These are phyloP conservation scores for Lipomyces kockii DNA, from an alignment of 805 yeast genomes.

Conservation along the genomic window DNA sequence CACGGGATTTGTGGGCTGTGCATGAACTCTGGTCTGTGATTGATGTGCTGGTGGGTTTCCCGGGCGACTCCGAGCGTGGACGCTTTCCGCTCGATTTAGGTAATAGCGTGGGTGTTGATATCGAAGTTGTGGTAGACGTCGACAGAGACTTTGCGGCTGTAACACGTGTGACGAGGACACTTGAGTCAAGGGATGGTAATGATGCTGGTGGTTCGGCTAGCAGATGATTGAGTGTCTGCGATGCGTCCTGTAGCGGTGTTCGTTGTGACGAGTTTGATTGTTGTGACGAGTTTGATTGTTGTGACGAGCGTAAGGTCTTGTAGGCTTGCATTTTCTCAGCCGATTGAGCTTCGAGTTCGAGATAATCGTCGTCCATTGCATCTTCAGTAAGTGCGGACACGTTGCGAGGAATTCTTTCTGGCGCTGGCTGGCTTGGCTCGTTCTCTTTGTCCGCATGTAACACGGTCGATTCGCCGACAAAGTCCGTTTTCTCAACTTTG, in stretches of 20 bases:
- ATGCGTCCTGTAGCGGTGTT: slow-evolving; percentile 8
- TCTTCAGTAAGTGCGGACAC: not conserved
- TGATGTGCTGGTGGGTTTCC: not conserved
- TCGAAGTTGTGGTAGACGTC: not conserved
- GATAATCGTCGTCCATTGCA: slow-evolving; percentile 1
- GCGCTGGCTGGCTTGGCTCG: not conserved
- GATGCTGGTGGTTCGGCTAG: not conserved
- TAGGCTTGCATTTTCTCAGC: not conserved
- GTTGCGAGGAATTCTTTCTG: not conserved
- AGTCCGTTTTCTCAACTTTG: not conserved
- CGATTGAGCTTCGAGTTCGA: not conserved
- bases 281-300: not conserved
- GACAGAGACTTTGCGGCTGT: not conserved
- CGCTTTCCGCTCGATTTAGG: not conserved
- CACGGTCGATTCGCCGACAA: not conserved
- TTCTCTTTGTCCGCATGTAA: not conserved
- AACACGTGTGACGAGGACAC: not conserved
- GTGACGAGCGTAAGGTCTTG: not conserved
- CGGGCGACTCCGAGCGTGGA: not conserved
- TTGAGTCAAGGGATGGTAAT: slow-evolving; percentile 4
- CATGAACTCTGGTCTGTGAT: not conserved
- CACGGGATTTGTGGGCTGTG: not conserved
- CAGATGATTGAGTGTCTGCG: slow-evolving; percentile 6
- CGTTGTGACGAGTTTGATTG: slow-evolving; percentile 3
- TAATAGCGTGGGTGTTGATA: not conserved